A percentile compares a stretch with the other conserved stretches of the same genome.
Conservation (phyloP, 352 stramenopile genomes). For the Pseudoperonospora humuli region DNA sequence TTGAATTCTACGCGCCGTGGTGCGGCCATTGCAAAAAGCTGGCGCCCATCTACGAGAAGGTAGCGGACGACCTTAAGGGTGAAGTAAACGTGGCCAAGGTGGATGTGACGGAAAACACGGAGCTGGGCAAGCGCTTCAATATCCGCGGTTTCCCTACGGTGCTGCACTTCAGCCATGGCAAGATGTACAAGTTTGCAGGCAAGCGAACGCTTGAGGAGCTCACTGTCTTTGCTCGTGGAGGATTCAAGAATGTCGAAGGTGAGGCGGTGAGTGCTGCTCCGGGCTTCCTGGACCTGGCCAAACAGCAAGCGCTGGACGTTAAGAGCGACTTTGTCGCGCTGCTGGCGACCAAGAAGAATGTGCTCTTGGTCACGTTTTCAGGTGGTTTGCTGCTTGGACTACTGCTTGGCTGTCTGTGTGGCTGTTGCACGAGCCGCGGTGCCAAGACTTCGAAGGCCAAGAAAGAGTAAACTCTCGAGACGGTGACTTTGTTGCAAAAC, state of each 20-base stretch:
- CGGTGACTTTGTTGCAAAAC: not conserved
- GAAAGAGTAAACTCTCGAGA: slow-evolving; percentile 33
- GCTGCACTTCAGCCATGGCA: slow-evolving; percentile 68
- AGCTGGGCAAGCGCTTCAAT: slow-evolving; percentile 76
- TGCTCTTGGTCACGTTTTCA: slow-evolving; percentile 68
- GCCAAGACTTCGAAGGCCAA: slow-evolving; percentile 40
- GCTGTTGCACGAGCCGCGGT: slow-evolving; percentile 55
- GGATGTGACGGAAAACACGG: slow-evolving; percentile 69
- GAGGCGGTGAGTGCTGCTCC: slow-evolving; percentile 27
- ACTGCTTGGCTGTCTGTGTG: slow-evolving; percentile 59
- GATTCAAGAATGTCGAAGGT: slow-evolving; percentile 45
- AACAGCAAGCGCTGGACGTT: slow-evolving; percentile 40
- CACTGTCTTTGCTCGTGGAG: slow-evolving; percentile 44
- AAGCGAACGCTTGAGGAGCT: slow-evolving; percentile 52
- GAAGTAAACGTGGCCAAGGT: slow-evolving; percentile 88
- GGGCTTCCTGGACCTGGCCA: slow-evolving; percentile 28
- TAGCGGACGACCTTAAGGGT: slow-evolving; percentile 78
- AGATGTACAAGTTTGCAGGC: slow-evolving; percentile 68
- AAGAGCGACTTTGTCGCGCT: slow-evolving; percentile 61
- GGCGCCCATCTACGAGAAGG: slow-evolving; percentile 67
- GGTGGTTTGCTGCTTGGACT: slow-evolving; percentile 53
- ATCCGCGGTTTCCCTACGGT: slow-evolving; percentile 77
- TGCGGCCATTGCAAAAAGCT: slow-evolving; percentile 82
- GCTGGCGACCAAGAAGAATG: slow-evolving; percentile 75
- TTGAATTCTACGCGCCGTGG: slow-evolving; percentile 84